Conservation (phyloP, 805 yeast genomes). For the Starmera amethionina region DNA sequence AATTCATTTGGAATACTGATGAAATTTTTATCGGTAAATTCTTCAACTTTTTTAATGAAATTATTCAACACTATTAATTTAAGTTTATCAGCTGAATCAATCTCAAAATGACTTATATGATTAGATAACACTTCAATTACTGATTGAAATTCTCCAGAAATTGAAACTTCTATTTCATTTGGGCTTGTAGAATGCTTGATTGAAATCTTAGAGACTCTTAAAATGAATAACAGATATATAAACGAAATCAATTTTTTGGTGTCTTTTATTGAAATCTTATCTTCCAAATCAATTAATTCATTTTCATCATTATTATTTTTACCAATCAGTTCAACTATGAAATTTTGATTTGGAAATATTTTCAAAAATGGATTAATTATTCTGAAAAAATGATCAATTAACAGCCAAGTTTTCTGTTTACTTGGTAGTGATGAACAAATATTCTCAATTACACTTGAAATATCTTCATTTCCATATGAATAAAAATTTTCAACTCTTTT, state of each 20-base stretch:
- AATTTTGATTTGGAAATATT: no score
- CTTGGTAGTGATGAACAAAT: slow-evolving; percentile 39
- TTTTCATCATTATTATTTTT: no score
- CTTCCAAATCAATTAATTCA: slow-evolving; percentile 29
- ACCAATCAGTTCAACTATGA: no score
- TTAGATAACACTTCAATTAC: slow-evolving; percentile 8
- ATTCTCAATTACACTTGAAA: slow-evolving; percentile 8
- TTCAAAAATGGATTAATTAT: slow-evolving; percentile 36
- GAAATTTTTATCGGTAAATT: not conserved
- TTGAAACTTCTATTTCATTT: slow-evolving; percentile 7
- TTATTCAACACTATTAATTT: slow-evolving; percentile 6
- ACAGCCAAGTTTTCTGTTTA: slow-evolving; percentile 42
- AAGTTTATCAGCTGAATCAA: slow-evolving; percentile 4
- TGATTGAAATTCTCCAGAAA: slow-evolving; percentile 11
- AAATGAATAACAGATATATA: slow-evolving; percentile 5
- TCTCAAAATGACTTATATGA: slow-evolving; percentile 2
- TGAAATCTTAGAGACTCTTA: slow-evolving; percentile 13
- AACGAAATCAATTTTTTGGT: slow-evolving; percentile 25
- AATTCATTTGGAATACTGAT: not conserved
- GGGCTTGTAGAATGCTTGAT: slow-evolving; percentile 5
- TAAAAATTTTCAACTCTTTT: slow-evolving; percentile 10
- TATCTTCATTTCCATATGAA: slow-evolving; percentile 8
- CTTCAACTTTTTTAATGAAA: slow-evolving; percentile 1
- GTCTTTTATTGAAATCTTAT: slow-evolving; percentile 31
- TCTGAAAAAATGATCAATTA: slow-evolving; percentile 41